These are phyloP conservation scores for Penicillium diatomitis DNA, from an alignment of 495 filamentous ascomycete genomes.

Conservation along the genomic window DNA sequence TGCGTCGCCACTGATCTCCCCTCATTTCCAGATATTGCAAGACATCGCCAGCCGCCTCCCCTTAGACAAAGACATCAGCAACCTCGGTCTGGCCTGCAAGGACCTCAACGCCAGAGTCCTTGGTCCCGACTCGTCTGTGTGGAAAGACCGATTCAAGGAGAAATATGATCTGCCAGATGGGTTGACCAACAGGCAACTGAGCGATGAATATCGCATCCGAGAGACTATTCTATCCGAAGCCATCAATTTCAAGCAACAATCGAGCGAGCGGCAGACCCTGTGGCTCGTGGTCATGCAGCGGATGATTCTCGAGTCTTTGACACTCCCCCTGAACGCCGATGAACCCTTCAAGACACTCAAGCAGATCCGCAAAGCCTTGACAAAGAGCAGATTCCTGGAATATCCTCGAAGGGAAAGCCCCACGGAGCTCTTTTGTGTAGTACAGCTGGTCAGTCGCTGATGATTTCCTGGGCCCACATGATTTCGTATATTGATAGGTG, in stretches of 20 bases:
- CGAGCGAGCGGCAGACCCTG: conserved; percentile 11
- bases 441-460: conserved; percentile 21
- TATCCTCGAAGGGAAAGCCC: conserved; percentile 8
- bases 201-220: conserved; percentile 23
- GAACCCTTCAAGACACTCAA: conserved; percentile 17
- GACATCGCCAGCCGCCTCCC: conserved; percentile 27
- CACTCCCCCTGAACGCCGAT: neutral
- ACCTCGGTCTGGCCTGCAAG: conserved; percentile 21
- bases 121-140: conserved; percentile 16
- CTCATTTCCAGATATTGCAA: conserved; percentile 26
- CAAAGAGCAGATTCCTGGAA: conserved; percentile 15
- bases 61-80: conserved; percentile 22
- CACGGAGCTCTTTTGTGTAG: conserved; percentile 17
- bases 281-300: conserved; percentile 25
- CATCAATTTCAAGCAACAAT: conserved; percentile 11
- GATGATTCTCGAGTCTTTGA: conserved; percentile 18
- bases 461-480: neutral
- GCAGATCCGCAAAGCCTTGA: conserved; percentile 10
- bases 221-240: conserved; percentile 15
- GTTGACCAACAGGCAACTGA: conserved; percentile 16
- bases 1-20: neutral
- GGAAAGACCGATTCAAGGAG: conserved; percentile 24
- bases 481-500: neutral
- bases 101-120: conserved; percentile 12
- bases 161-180: conserved; percentile 24